A percentile compares a stretch with the other conserved stretches of the same genome.
Evolutionary conservation across 306 rosid genomes (phyloP).

Genomic region (Lathyrus oleraceus): DNA sequence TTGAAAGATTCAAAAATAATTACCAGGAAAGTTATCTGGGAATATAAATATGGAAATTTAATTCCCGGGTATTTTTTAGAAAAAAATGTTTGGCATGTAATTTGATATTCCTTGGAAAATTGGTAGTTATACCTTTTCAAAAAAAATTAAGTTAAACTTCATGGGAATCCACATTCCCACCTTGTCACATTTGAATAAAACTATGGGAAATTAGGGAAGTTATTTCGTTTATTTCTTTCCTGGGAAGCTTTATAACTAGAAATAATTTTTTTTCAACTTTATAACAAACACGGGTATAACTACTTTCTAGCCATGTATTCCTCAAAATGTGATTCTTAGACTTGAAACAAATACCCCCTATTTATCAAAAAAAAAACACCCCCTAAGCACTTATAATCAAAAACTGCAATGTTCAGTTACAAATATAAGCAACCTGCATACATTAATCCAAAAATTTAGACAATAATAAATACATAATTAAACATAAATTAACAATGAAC

Average conservation of each 20-base stretch:
- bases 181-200: background rate
- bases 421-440: constrained; percentile 26
- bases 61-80: background rate
- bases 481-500: constrained; percentile 21
- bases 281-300: too few species aligned
- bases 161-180: background rate
- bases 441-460: constrained; percentile 22
- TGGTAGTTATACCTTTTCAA: background rate
- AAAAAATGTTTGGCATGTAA: background rate
- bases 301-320: background rate
- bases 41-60: too few species aligned
- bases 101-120: background rate
- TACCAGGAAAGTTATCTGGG: too few species aligned
- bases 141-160: too few species aligned
- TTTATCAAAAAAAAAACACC: too few species aligned
- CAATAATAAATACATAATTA: background rate
- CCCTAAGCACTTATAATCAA: background rate
- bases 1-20: too few species aligned
- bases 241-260: background rate
- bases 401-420: constrained; percentile 14
- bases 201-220: background rate
- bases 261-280: too few species aligned
- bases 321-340: too few species aligned
- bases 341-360: background rate
- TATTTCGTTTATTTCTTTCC: too few species aligned